Evolutionary conservation across 306 rosid species (phyloP).

Genomic region (Clitoria ternatea): DNA sequence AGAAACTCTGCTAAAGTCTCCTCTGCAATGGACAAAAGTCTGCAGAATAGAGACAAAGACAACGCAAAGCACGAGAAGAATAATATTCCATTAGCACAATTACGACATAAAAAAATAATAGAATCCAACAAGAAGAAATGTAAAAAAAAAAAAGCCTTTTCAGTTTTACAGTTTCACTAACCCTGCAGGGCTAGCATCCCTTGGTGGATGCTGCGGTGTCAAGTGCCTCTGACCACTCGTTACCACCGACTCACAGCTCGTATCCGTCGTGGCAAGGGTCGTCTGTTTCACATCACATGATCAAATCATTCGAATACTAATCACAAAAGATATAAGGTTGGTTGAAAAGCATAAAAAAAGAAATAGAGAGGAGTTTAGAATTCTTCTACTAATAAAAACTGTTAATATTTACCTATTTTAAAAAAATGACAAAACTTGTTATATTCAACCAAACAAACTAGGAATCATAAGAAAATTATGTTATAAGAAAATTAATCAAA

Average conservation of each 20-base stretch:
- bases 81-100: conserved; percentile 21
- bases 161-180: conserved; percentile 32
- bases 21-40: conserved; percentile 99
- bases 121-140: conserved; percentile 1
- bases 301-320: not conserved
- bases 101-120: not conserved
- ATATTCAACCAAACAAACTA: not conserved
- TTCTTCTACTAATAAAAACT: too few species aligned
- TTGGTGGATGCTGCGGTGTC: conserved; percentile 97
- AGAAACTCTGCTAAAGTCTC: conserved; percentile 99
- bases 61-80: conserved; percentile 19
- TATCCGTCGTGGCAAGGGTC: conserved; percentile 78
- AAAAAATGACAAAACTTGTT: too few species aligned
- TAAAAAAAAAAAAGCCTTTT: not conserved
- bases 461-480: not conserved
- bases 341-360: too few species aligned
- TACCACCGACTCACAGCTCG: conserved; percentile 97
- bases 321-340: too few species aligned
- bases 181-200: conserved; percentile 99
- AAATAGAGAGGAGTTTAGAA: too few species aligned
- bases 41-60: conserved; percentile 34
- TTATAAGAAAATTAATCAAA: not conserved
- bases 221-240: conserved; percentile 85
- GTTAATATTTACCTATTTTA: too few species aligned
- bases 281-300: conserved; percentile 37